phyloP scores from a whole-genome alignment of 345 rosid genomes.

The Aquilaria malaccensis region DNA sequence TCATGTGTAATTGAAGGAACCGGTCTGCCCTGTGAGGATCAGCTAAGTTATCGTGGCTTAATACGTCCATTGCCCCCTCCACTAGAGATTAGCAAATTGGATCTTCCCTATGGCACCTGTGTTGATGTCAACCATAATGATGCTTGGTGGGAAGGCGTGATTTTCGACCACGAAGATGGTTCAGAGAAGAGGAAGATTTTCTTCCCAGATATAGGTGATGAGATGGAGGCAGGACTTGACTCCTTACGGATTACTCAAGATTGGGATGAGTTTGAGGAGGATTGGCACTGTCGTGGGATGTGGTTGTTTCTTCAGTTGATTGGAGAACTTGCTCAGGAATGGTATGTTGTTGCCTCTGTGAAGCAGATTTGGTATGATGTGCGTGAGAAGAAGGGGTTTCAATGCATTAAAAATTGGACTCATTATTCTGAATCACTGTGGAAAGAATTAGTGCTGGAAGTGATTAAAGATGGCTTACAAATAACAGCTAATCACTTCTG shows the following conservation, averaged over 20 bases:
- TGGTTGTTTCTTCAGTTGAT: slow-evolving; percentile 68
- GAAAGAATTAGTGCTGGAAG: slow-evolving; percentile 37
- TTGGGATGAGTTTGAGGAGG: slow-evolving; percentile 47
- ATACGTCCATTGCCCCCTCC: slow-evolving; percentile 60
- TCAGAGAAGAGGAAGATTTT: slow-evolving; percentile 44
- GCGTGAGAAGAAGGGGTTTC: slow-evolving; percentile 36
- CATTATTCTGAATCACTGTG: slow-evolving; percentile 10
- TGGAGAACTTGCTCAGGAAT: slow-evolving; percentile 29
- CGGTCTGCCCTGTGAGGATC: slow-evolving; percentile 10
- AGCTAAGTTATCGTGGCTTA: slow-evolving; percentile 23
- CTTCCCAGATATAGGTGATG: slow-evolving; percentile 87
- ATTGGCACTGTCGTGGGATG: slow-evolving; percentile 57
- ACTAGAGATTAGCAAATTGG: slow-evolving; percentile 16
- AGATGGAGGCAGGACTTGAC: slow-evolving; percentile 27
- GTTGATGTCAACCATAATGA: slow-evolving; percentile 51
- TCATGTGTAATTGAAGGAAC: slow-evolving; percentile 27
- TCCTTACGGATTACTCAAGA: slow-evolving; percentile 54
- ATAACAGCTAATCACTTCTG: slow-evolving; percentile 22
- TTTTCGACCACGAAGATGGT: slow-evolving; percentile 49
- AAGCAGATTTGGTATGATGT: slow-evolving; percentile 80
- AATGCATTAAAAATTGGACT: slow-evolving; percentile 50
- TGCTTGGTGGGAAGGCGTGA: slow-evolving; percentile 93
- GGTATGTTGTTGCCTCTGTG: slow-evolving; percentile 44
- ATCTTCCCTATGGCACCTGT: slow-evolving; percentile 48
- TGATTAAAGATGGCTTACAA: slow-evolving; percentile 38